phyloP scores from a whole-genome alignment of 257 asterid genomes.

The Thymus mandschuricus region DNA sequence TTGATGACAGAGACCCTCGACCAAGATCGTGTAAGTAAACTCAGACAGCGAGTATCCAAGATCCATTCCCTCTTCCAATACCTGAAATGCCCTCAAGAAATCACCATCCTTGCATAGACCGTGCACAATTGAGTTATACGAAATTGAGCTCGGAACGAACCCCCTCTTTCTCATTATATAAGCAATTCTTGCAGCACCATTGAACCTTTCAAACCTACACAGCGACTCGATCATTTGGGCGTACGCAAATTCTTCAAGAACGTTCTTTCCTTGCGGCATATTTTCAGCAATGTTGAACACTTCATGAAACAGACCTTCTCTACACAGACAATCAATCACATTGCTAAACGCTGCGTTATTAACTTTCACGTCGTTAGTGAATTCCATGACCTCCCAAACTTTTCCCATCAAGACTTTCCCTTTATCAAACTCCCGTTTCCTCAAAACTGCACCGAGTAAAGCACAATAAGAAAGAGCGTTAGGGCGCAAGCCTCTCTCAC shows the following conservation, averaged over 20 bases:
- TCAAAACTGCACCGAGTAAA: slow-evolving; percentile 54
- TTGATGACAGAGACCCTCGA: slow-evolving; percentile 71
- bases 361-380: slow-evolving; percentile 45
- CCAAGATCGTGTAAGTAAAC: slow-evolving; percentile 72
- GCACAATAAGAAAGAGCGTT: slow-evolving; percentile 62
- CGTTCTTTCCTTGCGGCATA: slow-evolving; percentile 74
- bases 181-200: slow-evolving; percentile 87
- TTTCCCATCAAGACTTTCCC: slow-evolving; percentile 48
- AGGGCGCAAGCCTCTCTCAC: slow-evolving; percentile 49
- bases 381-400: slow-evolving; percentile 68
- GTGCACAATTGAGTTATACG: slow-evolving; percentile 71
- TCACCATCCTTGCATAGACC: slow-evolving; percentile 75
- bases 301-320: slow-evolving; percentile 77
- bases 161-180: slow-evolving; percentile 89
- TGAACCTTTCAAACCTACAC: slow-evolving; percentile 67
- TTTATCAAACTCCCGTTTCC: slow-evolving; percentile 52
- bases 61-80: slow-evolving; percentile 70
- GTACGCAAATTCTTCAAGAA: slow-evolving; percentile 66
- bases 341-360: slow-evolving; percentile 71
- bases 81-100: slow-evolving; percentile 77
- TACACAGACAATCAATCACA: slow-evolving; percentile 67
- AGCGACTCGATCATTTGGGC: slow-evolving; percentile 79
- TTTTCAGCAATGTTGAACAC: slow-evolving; percentile 71
- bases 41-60: slow-evolving; percentile 73
- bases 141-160: slow-evolving; percentile 55